A percentile compares a stretch with the other conserved stretches of the same genome.
Conservation (phyloP, 495 filamentous ascomycete genomes). For the Lophium mytilinum region DNA sequence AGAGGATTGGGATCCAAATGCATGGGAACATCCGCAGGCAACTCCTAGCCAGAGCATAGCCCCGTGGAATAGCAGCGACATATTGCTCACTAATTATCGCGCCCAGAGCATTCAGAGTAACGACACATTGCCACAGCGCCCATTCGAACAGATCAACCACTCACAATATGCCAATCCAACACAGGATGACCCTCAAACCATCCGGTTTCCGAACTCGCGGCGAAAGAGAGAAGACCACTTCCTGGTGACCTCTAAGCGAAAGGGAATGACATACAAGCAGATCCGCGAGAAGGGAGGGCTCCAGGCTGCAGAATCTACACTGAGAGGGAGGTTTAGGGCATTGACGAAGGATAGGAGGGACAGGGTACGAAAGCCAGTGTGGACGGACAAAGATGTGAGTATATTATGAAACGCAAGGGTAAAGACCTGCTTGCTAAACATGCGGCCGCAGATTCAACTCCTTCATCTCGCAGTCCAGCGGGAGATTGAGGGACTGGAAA, state of each 20-base stretch:
- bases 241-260: slow-evolving; percentile 53
- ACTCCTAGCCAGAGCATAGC: no score
- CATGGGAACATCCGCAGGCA: no score
- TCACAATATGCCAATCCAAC: no score
- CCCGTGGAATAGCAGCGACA: no score
- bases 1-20: no score
- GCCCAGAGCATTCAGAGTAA: no score
- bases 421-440: neutral
- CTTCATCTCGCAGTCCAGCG: slow-evolving; percentile 7
- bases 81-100: no score
- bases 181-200: neutral
- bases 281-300: slow-evolving; percentile 61
- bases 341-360: slow-evolving; percentile 70
- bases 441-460: slow-evolving; percentile 11
- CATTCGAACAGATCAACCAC: no score
- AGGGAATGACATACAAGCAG: slow-evolving; percentile 70
- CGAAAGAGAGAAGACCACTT: slow-evolving; percentile 44
- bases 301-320: slow-evolving; percentile 75
- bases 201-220: neutral
- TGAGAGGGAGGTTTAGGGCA: slow-evolving; percentile 71
- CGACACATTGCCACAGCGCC: no score
- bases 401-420: neutral
- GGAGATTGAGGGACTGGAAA: slow-evolving; percentile 9
- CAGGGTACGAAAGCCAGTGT: slow-evolving; percentile 69
- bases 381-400: slow-evolving; percentile 71